phyloP scores from a whole-genome alignment of 176 grass and related monocot genomes.

The Aegilops longissima region DNA sequence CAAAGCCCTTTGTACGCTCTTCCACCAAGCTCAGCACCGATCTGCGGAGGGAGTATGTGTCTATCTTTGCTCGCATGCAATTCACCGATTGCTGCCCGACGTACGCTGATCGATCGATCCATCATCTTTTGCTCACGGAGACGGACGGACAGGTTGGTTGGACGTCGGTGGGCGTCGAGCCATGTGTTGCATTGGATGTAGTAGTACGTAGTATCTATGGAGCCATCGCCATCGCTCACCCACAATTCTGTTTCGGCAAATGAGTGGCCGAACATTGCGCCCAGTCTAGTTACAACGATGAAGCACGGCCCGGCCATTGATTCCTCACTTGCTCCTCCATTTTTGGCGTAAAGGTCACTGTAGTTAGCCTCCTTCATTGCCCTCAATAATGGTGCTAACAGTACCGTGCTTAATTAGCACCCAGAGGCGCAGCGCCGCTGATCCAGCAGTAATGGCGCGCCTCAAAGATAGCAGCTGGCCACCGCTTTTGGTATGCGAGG shows the following conservation, averaged over 20 bases:
- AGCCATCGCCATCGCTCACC: background rate
- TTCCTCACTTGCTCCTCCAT: background rate
- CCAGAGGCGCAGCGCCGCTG: background rate
- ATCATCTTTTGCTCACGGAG: background rate
- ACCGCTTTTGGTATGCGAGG: background rate
- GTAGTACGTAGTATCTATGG: background rate
- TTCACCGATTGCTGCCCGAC: too few relatives aligned
- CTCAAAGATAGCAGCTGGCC: conserved; percentile 6
- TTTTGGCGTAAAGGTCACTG: conserved; percentile 25
- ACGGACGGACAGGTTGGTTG: background rate
- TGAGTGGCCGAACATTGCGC: background rate
- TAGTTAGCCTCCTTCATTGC: background rate
- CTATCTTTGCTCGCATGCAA: background rate
- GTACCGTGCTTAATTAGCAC: background rate
- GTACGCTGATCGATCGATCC: too few relatives aligned
- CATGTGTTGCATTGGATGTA: background rate
- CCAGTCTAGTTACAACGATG: background rate
- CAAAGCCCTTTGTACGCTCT: too few relatives aligned
- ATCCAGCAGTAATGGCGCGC: conserved; percentile 32
- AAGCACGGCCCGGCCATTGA: background rate
- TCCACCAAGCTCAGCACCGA: background rate
- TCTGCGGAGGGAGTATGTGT: too few relatives aligned
- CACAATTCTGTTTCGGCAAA: background rate
- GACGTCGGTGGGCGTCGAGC: background rate
- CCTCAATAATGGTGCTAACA: background rate